Base-by-base conservation (phyloP, 768 basidiomycete genomes). In the Strobilomyces confusus region DNA sequence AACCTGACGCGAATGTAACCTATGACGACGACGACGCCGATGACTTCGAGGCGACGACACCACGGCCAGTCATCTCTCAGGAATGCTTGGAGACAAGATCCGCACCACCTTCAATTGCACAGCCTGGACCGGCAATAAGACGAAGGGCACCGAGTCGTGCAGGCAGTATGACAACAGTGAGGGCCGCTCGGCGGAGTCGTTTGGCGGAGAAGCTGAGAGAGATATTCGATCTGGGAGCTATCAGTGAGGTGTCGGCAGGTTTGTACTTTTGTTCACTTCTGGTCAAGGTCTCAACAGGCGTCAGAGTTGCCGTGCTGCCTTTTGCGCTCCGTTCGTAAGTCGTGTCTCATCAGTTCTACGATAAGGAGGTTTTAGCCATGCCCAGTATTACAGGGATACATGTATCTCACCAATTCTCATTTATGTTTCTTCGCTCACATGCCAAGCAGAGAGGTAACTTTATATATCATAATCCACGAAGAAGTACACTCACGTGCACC, bases 391-490 rank as follows among this genome's bases (percentile, higher is more conserved):
- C 95, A 99, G 71, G 95, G 95, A 2, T 98, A 95, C 67, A 91
- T 99, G 82, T 99, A 95, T 69, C 76, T 98, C 45, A 98, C 95
- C 1, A 90, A 90, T 61, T 84, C 87, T 12, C 89, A 95, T 67
- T 70, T 98, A 19, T 98, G 95, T 73, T 99, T 99, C 76, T 99
- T 95, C 69, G 92, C 92, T 3, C 92, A 92, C 67, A 88, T 95
- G 84, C 92, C 92, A 17, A 78, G 84, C 29, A 79, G 86, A 74
- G 93, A 95, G 80, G 94, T 94, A 55, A 43, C 75, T 47, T 48
- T 52, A 54, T 42, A 36, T n/a, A n/a, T n/a, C n/a, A 17, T 30
- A 13, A 15, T 17, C 44, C 25, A 9, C 32, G 22, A 33, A 36
- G 40, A 44, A 23, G 23, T 45, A 19, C 44, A 43, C 58, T 65